Conservation (phyloP, 768 basidiomycete species). For the button mushroom (Agaricus bisporus) region DNA sequence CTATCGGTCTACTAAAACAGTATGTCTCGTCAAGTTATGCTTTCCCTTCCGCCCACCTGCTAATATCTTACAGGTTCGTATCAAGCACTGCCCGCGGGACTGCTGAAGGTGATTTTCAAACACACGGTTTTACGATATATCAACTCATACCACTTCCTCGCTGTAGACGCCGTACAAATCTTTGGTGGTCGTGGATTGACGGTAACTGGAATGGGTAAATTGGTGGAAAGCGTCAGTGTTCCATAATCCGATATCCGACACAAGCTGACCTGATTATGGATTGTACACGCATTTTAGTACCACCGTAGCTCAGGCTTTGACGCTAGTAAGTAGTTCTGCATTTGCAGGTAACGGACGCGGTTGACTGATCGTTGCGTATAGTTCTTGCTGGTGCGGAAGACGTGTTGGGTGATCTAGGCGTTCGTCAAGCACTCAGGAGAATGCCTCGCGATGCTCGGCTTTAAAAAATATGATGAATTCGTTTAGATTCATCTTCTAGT, state of each 20-base stretch:
- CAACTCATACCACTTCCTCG: constrained; percentile 25
- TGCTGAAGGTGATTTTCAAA: constrained; percentile 42
- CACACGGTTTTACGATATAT: constrained; percentile 21
- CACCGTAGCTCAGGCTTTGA: constrained; percentile 83
- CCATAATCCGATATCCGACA: background rate
- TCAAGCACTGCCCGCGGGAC: constrained; percentile 66
- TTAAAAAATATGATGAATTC: constrained; percentile 5
- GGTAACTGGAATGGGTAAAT: constrained; percentile 78
- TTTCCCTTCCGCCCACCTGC: background rate
- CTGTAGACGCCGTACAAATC: constrained; percentile 70
- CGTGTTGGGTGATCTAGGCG: constrained; percentile 25
- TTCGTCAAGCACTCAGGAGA: constrained; percentile 27
- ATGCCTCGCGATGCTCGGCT: constrained; percentile 26
- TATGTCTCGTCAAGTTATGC: constrained; percentile 26
- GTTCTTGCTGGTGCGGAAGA: constrained; percentile 61
- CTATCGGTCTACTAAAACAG: constrained; percentile 88
- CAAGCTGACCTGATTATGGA: background rate
- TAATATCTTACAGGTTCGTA: constrained; percentile 44
- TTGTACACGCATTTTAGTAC: constrained; percentile 40
- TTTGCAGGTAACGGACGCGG: background rate
- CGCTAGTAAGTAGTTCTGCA: constrained; percentile 41
- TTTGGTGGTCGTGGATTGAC: constrained; percentile 91
- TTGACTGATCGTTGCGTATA: constrained; percentile 12
- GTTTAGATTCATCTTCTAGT: background rate
- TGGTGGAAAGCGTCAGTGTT: constrained; percentile 68